Percentiles rank a stretch among this genome's conserved stretches.
Evolutionary conservation across 78 protist genomes (phyloP).

Genomic region (Protostelium mycophagum): DNA sequence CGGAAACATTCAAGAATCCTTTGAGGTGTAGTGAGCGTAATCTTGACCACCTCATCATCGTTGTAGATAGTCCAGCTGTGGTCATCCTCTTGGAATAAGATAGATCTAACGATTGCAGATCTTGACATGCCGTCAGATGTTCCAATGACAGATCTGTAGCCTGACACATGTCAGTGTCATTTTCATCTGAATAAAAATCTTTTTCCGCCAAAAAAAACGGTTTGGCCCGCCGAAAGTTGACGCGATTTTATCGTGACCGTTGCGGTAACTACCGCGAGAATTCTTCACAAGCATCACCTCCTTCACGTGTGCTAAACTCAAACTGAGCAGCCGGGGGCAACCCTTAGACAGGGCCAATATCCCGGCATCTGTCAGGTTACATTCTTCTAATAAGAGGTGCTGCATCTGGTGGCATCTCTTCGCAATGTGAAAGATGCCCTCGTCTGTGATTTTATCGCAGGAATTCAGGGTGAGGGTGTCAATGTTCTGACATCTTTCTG

Average conservation of each 20-base stretch:
- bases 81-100: background rate
- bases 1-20: background rate
- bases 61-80: background rate
- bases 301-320: background rate
- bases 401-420: background rate
- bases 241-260: no score
- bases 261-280: no score
- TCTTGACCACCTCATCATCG: background rate
- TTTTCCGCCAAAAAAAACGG: no score
- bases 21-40: background rate
- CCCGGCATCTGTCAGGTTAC: background rate
- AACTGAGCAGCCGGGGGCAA: background rate
- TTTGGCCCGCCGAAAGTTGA: no score
- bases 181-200: background rate
- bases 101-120: background rate
- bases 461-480: background rate
- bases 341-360: background rate
- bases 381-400: background rate
- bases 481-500: background rate
- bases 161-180: background rate
- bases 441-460: background rate
- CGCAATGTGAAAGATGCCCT: background rate
- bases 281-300: background rate
- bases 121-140: background rate
- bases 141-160: background rate